These are phyloP conservation scores for Annulohypoxylon stygium DNA, from an alignment of 495 filamentous ascomycete species.

Conservation along the genomic window DNA sequence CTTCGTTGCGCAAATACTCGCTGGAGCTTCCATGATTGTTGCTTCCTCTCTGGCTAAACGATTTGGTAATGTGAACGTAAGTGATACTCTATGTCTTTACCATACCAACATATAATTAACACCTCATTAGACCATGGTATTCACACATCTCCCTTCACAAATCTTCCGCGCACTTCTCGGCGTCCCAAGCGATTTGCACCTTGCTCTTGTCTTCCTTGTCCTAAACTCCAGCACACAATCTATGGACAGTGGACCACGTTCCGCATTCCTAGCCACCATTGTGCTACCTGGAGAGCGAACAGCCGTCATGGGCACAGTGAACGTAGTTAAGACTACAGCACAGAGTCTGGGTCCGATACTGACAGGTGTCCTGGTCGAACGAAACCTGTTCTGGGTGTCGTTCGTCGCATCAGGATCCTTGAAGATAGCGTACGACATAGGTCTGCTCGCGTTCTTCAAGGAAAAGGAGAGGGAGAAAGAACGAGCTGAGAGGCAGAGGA, in stretches of 20 bases:
- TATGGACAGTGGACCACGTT: conserved; percentile 87
- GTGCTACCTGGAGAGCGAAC: conserved; percentile 82
- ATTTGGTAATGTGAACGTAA: conserved; percentile 77
- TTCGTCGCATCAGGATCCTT: conserved; percentile 79
- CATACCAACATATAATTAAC: conserved; percentile 15
- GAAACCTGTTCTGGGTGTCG: conserved; percentile 75
- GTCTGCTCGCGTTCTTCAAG: conserved; percentile 76
- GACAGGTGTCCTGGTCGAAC: conserved; percentile 77
- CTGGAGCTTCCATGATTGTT: conserved; percentile 60
- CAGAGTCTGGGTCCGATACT: conserved; percentile 75
- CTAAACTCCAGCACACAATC: conserved; percentile 67
- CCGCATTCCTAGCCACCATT: conserved; percentile 82
- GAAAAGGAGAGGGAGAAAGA: conserved; percentile 51
- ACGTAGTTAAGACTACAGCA: conserved; percentile 74
- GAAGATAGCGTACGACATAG: conserved; percentile 79
- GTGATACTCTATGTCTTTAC: not conserved
- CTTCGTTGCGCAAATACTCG: conserved; percentile 61
- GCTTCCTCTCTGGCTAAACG: conserved; percentile 80
- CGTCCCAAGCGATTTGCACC: conserved; percentile 53
- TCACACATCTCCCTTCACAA: conserved; percentile 61
- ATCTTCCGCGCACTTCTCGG: conserved; percentile 58
- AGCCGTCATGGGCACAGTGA: conserved; percentile 80
- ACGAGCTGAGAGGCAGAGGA: conserved; percentile 25
- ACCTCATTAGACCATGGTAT: conserved; percentile 59
- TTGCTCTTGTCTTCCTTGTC: conserved; percentile 73